Evolutionary conservation across 805 yeast genomes (phyloP).

Genomic region (Starmerella ratchasimensis): DNA sequence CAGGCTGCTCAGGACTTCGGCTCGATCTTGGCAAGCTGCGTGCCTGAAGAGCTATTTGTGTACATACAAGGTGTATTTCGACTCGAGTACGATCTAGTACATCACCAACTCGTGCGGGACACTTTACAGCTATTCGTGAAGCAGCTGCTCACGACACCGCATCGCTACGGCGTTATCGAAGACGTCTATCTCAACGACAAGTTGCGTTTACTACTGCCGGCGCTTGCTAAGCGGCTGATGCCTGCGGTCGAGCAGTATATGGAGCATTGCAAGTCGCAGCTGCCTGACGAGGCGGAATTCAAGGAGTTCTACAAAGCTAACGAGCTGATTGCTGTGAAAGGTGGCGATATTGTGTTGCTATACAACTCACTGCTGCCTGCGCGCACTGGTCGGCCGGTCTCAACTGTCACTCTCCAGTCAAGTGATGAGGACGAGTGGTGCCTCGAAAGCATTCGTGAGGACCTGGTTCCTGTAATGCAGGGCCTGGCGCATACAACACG

Average conservation of each 20-base stretch:
- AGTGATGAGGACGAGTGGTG: conserved; percentile 24
- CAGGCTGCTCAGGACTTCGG: conserved; percentile 2
- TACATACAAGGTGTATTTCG: background rate
- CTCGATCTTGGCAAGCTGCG: conserved; percentile 1
- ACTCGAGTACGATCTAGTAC: no score
- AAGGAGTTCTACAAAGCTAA: conserved; percentile 17
- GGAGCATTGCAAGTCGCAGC: background rate
- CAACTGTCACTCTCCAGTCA: background rate
- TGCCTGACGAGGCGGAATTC: background rate
- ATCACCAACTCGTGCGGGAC: no score
- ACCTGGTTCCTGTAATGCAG: conserved; percentile 26
- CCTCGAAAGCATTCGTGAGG: conserved; percentile 24
- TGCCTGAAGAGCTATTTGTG: conserved; percentile 3
- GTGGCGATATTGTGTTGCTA: conserved; percentile 24
- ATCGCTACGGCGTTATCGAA: conserved; percentile 4
- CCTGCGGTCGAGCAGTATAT: background rate
- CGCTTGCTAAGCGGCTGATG: background rate
- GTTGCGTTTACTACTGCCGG: background rate
- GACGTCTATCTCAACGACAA: conserved; percentile 7
- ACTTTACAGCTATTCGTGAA: background rate
- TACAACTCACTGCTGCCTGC: conserved; percentile 18
- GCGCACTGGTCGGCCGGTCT: background rate
- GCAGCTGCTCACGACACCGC: conserved; percentile 5
- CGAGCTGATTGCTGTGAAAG: conserved; percentile 23
- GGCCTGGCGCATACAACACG: conserved; percentile 16